phyloP scores from a whole-genome alignment of 257 asterid genomes.

The Solanum boliviense region DNA sequence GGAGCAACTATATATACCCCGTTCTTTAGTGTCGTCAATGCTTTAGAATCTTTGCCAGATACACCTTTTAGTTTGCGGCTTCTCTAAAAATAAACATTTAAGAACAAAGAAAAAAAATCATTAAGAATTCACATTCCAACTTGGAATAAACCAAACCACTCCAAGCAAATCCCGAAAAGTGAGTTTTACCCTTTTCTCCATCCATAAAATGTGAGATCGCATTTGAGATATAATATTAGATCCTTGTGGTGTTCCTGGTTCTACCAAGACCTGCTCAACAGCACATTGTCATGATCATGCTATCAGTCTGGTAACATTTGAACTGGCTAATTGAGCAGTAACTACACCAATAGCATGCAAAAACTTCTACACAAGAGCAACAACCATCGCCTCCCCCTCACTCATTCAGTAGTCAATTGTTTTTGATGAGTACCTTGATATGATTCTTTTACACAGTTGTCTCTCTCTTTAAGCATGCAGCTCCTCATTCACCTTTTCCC shows the following conservation, averaged over 20 bases:
- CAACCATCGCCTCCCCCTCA: not conserved
- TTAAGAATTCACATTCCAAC: not conserved
- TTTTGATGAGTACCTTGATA: not conserved
- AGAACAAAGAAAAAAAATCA: not conserved
- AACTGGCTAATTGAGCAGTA: not conserved
- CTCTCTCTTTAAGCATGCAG: not conserved
- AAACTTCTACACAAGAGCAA: not conserved
- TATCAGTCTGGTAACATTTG: not conserved
- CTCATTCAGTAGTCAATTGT: not conserved
- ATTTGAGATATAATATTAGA: slow-evolving; percentile 81
- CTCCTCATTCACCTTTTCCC: not conserved
- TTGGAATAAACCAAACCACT: not conserved
- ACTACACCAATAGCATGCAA: not conserved
- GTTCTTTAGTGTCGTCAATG: slow-evolving; percentile 47
- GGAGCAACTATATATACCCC: slow-evolving; percentile 95
- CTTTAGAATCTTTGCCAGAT: slow-evolving; percentile 31
- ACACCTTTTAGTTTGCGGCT: slow-evolving; percentile 47
- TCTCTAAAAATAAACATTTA: slow-evolving; percentile 37
- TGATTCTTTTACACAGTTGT: not conserved
- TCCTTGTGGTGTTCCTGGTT: slow-evolving; percentile 99
- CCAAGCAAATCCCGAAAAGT: not conserved
- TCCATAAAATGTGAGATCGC: slow-evolving; percentile 93
- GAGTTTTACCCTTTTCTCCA: slow-evolving; percentile 77
- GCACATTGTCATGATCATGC: not conserved
- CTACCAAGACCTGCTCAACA: slow-evolving; percentile 64